A percentile compares a stretch with the other conserved stretches of the same genome.
phyloP scores from a whole-genome alignment of 1,284 basidiomycete genomes.

The Spongiforma sp. region DNA sequence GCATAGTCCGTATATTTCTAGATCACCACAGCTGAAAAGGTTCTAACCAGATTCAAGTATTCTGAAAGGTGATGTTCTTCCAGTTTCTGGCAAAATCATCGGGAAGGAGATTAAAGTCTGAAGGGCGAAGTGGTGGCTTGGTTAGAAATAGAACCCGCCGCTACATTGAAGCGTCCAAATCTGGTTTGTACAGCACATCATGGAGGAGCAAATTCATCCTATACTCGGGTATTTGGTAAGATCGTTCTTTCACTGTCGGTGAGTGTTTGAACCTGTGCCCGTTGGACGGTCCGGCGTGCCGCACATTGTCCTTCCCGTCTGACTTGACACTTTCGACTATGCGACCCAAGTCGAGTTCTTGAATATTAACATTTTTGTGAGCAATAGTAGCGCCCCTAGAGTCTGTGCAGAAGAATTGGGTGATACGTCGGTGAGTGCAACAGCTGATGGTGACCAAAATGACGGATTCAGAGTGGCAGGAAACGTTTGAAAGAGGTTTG shows the following conservation, averaged over 20 bases:
- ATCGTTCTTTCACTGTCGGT: not conserved
- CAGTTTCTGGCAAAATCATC: not conserved
- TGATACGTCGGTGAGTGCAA: not conserved
- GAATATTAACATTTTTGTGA: slow-evolving; percentile 17
- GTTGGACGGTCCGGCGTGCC: slow-evolving; percentile 9
- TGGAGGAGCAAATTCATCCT: slow-evolving; percentile 23
- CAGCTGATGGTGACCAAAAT: not conserved
- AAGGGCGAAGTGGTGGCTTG: slow-evolving; percentile 1
- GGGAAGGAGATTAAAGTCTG: not conserved
- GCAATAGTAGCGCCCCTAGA: slow-evolving; percentile 6
- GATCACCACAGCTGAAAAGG: slow-evolving; percentile 1
- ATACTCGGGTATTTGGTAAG: slow-evolving; percentile 17
- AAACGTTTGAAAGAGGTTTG: not conserved
- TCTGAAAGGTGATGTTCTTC: slow-evolving; percentile 13
- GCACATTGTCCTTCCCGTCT: slow-evolving; percentile 16
- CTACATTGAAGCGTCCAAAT: slow-evolving; percentile 17
- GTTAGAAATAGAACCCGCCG: slow-evolving; percentile 12
- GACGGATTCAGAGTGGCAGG: not conserved
- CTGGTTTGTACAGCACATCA: slow-evolving; percentile 18
- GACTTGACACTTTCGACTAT: slow-evolving; percentile 21
- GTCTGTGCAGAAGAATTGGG: slow-evolving; percentile 12
- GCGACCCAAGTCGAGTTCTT: slow-evolving; percentile 12
- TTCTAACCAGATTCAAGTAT: not conserved
- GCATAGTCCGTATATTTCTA: not conserved
- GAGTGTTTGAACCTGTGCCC: not conserved